Evolutionary conservation across 2,329 filamentous ascomycete species (phyloP), one percentile per base, ranked within the genome.

Genomic region (Aspergillus sp.): DNA sequence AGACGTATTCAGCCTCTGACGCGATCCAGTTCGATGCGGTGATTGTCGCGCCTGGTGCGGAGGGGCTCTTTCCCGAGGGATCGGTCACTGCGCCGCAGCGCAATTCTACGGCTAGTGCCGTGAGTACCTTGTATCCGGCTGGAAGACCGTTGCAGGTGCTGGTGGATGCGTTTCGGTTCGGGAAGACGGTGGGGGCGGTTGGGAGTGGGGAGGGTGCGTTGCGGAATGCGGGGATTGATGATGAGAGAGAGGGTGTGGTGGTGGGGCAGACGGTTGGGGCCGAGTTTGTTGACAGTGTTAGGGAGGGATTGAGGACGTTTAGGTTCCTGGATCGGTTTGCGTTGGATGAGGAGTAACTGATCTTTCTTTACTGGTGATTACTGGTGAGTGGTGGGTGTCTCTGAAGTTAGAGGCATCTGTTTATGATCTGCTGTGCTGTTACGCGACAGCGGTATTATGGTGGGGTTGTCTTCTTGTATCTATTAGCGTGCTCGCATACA

Each of bases 271-370:
- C 66, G 2, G 74, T 75, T 4, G 73, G 77, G 0, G 72, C 73
- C 2, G 68, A 62, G 0, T 72, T 87, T 52, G 81, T 80, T 0
- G 68, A 73, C 3, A 67, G 73, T 1, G 68, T 90, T n/a, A 80
- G 83, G 73, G 80, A 83, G 2, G 88, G 88, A 0, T 75, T 91
- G 66, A 80, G 79, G 59, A 83, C 77, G 2, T 91, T 89, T 65
- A 89, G 86, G 77, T 90, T 90, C 68, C 78, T 87, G 36, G 82
- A 85, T 62, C 81, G 88, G 3, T 90, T 89, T 68, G 79, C 86
- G 1, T 51, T 86, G 63, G 88, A 90, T 66, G 61, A 75, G 44
- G 30, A 50, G 27, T 50, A 15, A 55, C 5, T 15, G 15, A 8
- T 17, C 2, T 15, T 3, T 23, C 8, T 2, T 42, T 42, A 13